Evolutionary conservation across 2,329 filamentous ascomycete species (phyloP).

Genomic region (Ophiostoma sp.): DNA sequence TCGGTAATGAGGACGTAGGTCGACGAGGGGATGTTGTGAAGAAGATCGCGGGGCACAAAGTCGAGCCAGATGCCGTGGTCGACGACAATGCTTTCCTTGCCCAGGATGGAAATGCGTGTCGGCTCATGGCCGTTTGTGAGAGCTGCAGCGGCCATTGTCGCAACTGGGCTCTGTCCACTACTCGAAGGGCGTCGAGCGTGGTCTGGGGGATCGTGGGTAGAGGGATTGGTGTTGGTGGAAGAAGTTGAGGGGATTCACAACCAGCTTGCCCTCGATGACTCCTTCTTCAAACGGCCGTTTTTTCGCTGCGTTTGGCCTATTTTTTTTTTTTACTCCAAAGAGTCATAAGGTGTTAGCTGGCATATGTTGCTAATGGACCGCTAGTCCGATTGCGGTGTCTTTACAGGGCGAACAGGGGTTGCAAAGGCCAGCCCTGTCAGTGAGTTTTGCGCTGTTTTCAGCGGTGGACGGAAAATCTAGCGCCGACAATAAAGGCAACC

Average conservation of each 20-base stretch:
- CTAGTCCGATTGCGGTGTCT: background rate
- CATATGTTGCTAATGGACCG: background rate
- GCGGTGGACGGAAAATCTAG: background rate
- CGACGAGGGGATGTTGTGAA: constrained; percentile 74
- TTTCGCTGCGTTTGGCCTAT: background rate
- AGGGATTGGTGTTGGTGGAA: background rate
- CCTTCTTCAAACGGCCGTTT: background rate
- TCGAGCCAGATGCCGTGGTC: constrained; percentile 87
- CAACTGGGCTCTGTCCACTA: background rate
- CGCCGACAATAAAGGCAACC: background rate
- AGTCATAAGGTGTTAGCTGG: background rate
- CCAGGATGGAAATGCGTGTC: constrained; percentile 74
- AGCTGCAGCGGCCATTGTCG: constrained; percentile 24
- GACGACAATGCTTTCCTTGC: constrained; percentile 85
- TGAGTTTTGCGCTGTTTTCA: background rate
- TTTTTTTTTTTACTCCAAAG: constrained; percentile 10
- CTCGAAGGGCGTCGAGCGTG: background rate
- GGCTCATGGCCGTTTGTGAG: constrained; percentile 39
- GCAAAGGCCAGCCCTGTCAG: background rate
- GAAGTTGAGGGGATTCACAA: constrained; percentile 6
- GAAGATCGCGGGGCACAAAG: constrained; percentile 78
- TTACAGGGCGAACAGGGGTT: background rate
- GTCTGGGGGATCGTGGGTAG: background rate
- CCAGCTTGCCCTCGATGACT: background rate
- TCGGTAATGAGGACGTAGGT: constrained; percentile 97